Base-by-base conservation (phyloP, 306 rosid genomes). In the Spatholobus suberectus region DNA sequence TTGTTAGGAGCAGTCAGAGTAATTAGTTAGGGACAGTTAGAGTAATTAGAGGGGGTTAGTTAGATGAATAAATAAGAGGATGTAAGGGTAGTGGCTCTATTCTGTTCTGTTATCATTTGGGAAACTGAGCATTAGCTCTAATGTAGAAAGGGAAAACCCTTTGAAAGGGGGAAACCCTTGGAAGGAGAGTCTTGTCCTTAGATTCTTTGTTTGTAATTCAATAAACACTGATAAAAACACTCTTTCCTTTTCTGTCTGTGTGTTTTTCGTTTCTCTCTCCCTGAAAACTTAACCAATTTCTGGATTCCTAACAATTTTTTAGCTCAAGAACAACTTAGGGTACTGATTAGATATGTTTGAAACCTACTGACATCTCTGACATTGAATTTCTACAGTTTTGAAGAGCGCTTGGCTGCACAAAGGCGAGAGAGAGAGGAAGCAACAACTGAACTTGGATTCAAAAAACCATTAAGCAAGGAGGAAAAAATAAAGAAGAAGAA, bases 391-490 rank as follows among this genome's bases (percentile, higher is more conserved):
- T 87, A 76, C 89, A 96, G 99, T 87, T 96, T 94, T 88, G 98
- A 94, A 86, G 98, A 94, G 89, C 99, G 98, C 51, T 89, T 96
- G 73, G 94, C 93, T 81, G 96, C 97, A 78, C 99, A 96, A 85
- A 89, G 97, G 84, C 88, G 73, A 66, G 99, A 96, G 84, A 91
- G 90, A 84, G 99, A 96, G 80, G 61, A 78, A 51, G 94, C 91
- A 40, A 83, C 87, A 58, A 75, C 87, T 51, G 98, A 96, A 79
- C 96, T 90, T 83, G 99, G 99, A 59, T 96, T 92, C 81, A 96
- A 96, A 86, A 93, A 86, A 76, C 96, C 94, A 77, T 81, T 93
- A 91, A 94, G 89, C 88, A 96, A 92, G 89, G 99, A 96, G 84
- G 99, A 96, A 87, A 94, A 81, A 83, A 59, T 90, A 82, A 87